Evolutionary conservation across 352 stramenopile genomes (phyloP).

Genomic region (Phytophthora multivora): DNA sequence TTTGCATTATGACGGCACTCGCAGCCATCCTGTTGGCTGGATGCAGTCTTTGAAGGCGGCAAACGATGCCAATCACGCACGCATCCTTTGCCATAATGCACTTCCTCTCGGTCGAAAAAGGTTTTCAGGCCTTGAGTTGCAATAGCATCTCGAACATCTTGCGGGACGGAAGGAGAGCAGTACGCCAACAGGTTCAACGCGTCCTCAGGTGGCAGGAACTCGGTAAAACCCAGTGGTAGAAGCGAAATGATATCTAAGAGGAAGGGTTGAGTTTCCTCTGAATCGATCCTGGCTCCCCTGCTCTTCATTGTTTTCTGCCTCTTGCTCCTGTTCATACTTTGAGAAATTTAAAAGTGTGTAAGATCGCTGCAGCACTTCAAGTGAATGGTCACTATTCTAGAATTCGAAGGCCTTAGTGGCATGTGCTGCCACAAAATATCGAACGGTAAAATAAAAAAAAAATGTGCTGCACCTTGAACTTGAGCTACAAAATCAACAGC

Average conservation of each 20-base stretch:
- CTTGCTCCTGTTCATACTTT: conserved; percentile 1
- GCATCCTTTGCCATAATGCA: conserved; percentile 26
- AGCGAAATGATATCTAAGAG: conserved; percentile 26
- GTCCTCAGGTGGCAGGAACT: conserved; percentile 31
- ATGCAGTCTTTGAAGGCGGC: conserved; percentile 10
- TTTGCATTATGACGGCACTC: background rate
- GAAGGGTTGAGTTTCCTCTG: background rate
- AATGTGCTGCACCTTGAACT: background rate
- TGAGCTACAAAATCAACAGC: background rate
- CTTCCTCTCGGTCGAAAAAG: conserved; percentile 23
- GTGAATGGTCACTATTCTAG: conserved; percentile 22
- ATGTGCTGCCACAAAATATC: background rate
- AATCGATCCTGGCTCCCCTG: background rate
- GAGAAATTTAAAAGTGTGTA: conserved; percentile 13
- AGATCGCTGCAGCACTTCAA: conserved; percentile 16
- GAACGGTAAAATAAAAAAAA: too few species aligned
- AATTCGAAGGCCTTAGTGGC: conserved; percentile 17
- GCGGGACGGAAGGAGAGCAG: conserved; percentile 17
- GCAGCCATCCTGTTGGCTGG: conserved; percentile 4
- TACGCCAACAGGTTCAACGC: conserved; percentile 18
- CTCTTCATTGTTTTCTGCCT: conserved; percentile 1
- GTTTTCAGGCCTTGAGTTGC: conserved; percentile 28
- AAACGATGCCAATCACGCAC: conserved; percentile 27
- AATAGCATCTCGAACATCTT: conserved; percentile 30
- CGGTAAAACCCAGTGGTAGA: conserved; percentile 12